These are phyloP conservation scores for Nicotiana tabacum DNA, from an alignment of 257 asterid genomes.

Conservation along the genomic window DNA sequence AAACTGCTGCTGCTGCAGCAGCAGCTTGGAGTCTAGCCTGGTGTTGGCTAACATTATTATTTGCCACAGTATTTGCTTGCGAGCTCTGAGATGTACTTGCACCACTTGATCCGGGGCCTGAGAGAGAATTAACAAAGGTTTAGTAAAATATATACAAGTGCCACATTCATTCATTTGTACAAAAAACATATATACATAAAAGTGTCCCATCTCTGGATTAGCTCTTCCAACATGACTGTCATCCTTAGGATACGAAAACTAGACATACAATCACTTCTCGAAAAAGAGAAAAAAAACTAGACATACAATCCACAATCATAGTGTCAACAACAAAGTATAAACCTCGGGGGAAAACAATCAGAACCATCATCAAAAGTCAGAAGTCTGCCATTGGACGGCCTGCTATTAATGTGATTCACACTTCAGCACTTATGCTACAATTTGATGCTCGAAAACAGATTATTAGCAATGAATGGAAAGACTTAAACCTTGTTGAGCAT, in stretches of 20 bases:
- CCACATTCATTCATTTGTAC: background rate
- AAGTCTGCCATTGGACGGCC: background rate
- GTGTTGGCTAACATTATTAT: constrained; percentile 49
- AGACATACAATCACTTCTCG: background rate
- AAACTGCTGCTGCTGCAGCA: constrained; percentile 71
- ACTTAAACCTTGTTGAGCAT: constrained; percentile 56
- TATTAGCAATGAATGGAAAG: background rate
- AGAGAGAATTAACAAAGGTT: background rate
- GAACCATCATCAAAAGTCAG: background rate
- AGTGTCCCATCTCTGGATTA: background rate
- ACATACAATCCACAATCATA: background rate
- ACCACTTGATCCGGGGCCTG: constrained; percentile 48
- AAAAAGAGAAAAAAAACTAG: background rate
- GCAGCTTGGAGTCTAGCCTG: constrained; percentile 88
- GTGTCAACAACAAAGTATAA: background rate
- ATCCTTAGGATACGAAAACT: background rate
- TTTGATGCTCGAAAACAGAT: background rate
- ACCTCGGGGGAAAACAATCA: background rate
- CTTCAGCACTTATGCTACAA: background rate
- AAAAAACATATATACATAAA: background rate
- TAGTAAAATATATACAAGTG: background rate
- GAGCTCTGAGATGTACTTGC: constrained; percentile 54
- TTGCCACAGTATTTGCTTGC: constrained; percentile 29
- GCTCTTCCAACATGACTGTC: background rate
- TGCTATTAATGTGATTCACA: background rate